Evolutionary conservation across 2,329 filamentous ascomycete species (phyloP).

Genomic region (Tolypocladium guangdongense): DNA sequence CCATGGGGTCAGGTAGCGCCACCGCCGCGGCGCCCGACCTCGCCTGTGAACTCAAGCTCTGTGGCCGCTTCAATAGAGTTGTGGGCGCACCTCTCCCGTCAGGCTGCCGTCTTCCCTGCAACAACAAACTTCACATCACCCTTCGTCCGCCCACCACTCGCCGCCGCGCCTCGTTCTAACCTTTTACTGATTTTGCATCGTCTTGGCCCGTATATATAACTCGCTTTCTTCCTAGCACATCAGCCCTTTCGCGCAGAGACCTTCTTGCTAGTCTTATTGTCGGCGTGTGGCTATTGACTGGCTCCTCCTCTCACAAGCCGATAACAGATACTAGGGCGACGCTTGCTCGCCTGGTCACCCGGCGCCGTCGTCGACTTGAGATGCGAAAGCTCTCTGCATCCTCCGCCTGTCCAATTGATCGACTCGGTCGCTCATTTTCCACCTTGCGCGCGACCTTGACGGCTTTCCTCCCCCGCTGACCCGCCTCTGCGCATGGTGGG

Average conservation of each 20-base stretch:
- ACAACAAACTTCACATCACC: not conserved
- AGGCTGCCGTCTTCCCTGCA: not conserved
- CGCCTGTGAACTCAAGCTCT: not conserved
- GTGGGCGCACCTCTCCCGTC: not conserved
- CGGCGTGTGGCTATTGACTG: not conserved
- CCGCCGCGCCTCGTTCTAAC: not conserved
- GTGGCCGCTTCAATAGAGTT: not conserved
- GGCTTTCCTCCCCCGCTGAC: conserved; percentile 15
- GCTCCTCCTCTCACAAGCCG: not conserved
- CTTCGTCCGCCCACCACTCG: not conserved
- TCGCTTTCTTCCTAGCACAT: not conserved
- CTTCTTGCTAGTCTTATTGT: not conserved
- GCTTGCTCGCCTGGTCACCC: not conserved
- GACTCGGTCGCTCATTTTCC: conserved; percentile 2
- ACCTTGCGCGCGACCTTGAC: not conserved
- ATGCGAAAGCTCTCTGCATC: conserved; percentile 12
- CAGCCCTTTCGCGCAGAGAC: not conserved
- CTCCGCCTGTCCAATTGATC: conserved; percentile 20
- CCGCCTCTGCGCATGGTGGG: conserved; percentile 39
- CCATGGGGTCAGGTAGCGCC: not conserved
- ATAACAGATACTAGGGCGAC: not conserved
- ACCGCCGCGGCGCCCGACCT: not conserved
- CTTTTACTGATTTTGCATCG: not conserved
- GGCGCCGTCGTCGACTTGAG: conserved; percentile 14
- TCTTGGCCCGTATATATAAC: not conserved